phyloP scores from a whole-genome alignment of 768 basidiomycete genomes.

The Gelatoporia subvermispora region DNA sequence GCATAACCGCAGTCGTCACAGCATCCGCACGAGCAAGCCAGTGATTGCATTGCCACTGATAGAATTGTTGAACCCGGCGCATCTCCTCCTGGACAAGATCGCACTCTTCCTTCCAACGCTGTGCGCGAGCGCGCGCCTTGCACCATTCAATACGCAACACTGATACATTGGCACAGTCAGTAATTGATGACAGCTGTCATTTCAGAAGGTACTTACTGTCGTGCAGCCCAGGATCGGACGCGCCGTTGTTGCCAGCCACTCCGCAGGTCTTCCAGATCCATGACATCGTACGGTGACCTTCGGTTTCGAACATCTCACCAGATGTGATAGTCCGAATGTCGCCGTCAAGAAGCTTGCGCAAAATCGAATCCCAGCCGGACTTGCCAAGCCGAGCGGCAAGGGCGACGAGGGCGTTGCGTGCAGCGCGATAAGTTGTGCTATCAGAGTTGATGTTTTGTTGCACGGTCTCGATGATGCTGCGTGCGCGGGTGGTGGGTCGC shows the following conservation, averaged over 20 bases:
- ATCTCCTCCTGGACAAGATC: conserved; percentile 14
- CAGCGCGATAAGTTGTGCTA: neutral
- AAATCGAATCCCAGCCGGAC: neutral
- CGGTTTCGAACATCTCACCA: neutral
- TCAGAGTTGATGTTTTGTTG: neutral
- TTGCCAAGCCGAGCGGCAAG: conserved; percentile 5
- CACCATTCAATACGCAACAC: conserved; percentile 10
- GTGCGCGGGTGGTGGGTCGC: conserved; percentile 1
- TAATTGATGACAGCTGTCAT: too few species aligned
- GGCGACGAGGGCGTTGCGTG: neutral
- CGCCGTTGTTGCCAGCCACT: neutral
- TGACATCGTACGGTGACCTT: conserved; percentile 7
- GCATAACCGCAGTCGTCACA: neutral
- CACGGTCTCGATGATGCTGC: neutral
- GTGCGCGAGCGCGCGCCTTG: conserved; percentile 4
- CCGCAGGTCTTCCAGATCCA: conserved; percentile 10
- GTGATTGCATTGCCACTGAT: neutral
- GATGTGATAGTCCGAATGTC: conserved; percentile 5
- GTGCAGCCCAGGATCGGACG: neutral
- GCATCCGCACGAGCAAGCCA: neutral
- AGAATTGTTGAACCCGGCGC: conserved; percentile 7
- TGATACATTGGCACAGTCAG: neutral
- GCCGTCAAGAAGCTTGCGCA: neutral
- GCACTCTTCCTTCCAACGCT: conserved; percentile 15
- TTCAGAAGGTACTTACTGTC: neutral